Evolutionary conservation across 2,329 filamentous ascomycete species (phyloP), one percentile per base, ranked within the genome.

Genomic region (Diplodia seriata): DNA sequence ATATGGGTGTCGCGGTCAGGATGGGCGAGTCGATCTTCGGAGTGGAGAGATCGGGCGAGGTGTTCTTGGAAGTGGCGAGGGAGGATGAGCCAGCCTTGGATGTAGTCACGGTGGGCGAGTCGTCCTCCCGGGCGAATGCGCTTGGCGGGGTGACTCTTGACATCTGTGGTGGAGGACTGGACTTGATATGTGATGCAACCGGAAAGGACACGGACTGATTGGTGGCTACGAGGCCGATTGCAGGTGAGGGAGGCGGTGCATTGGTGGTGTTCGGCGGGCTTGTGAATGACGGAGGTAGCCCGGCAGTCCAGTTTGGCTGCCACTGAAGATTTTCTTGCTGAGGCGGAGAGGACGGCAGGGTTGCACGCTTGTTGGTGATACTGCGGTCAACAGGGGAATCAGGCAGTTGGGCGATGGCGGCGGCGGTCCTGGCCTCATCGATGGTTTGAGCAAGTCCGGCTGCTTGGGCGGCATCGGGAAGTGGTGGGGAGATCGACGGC

Each of bases 331-430:
- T n/a, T 20, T 50, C 15, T 12, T 36, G 43, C 2, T n/a, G 47
- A 12, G 59, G 47, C 18, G 59, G 47, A 20, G 59, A 63, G 12
- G 59, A 51, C 4, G 43, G 47, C 2, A 63, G 59, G 18, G n/a
- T 38, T 12, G 43, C 20, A 23, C 9, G 11, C 14, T 14, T 20
- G 8, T 23, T 47, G 4, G 57, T 18, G 2, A 5, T 29, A 51
- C 20, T 29, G 12, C n/a, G 14, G 54, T 31, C 31, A 6, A 62
- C 8, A 6, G 47, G 59, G 31, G 43, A 62, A 29, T 50, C 26
- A 50, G 57, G 31, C 9, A 51, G 59, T 12, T 63, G 59, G 8
- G 59, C 31, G 23, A 51, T 63, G 29, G 43, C 59, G 26, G 29
- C 31, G 11, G 59, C 43, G 11, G 59, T 53, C 47, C 59, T 29